Percentiles rank a stretch among this genome's conserved stretches.
phyloP scores from a whole-genome alignment of 148 eudicot genomes.

The Rhododendron simsii region DNA sequence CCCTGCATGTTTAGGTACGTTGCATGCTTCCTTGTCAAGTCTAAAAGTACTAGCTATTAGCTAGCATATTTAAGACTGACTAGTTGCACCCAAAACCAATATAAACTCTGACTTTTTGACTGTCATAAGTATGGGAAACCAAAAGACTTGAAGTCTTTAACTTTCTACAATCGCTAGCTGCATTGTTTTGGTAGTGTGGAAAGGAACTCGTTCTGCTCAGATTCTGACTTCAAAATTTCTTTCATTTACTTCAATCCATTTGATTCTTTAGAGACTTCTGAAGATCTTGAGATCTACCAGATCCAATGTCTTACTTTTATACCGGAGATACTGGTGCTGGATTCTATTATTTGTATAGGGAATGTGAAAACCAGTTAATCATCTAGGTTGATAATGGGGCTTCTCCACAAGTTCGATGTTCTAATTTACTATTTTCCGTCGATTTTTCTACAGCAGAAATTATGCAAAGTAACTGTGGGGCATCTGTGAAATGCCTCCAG shows the following conservation, averaged over 20 bases:
- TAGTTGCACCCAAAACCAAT: not conserved
- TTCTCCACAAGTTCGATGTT: not conserved
- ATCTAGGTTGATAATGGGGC: not conserved
- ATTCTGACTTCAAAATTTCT: not conserved
- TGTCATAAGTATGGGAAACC: not conserved
- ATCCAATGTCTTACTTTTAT: not conserved
- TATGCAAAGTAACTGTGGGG: conserved; percentile 58
- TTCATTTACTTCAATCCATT: not conserved
- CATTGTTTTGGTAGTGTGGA: not conserved
- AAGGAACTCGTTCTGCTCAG: not conserved
- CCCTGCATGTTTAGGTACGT: not conserved
- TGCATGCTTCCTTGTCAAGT: not conserved
- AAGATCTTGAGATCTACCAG: not conserved
- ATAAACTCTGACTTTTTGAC: not conserved
- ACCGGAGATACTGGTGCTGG: not conserved
- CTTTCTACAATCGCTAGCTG: not conserved
- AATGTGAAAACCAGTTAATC: not conserved
- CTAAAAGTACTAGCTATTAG: not conserved
- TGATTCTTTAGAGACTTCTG: not conserved
- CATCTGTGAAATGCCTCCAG: conserved; percentile 54
- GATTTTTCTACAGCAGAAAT: conserved; percentile 35
- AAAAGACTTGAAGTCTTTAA: not conserved
- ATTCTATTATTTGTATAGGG: conserved; percentile 12
- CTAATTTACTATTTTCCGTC: not conserved
- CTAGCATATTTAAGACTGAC: not conserved